phyloP scores from a whole-genome alignment of 1,284 basidiomycete genomes.

The Cystobasidium sp. region DNA sequence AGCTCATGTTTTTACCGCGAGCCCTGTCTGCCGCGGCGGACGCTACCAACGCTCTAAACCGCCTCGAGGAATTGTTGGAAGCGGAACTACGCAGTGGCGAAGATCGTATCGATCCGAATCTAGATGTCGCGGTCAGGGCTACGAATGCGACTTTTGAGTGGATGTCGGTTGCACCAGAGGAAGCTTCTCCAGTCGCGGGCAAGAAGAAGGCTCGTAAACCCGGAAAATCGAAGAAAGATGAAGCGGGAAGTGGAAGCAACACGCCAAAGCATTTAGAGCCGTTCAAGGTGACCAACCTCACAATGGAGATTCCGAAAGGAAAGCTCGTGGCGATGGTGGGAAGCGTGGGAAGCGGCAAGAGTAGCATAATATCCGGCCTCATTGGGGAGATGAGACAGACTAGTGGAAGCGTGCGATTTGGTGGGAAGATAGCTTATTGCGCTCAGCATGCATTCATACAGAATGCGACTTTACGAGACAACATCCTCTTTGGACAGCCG shows the following conservation, averaged over 20 bases:
- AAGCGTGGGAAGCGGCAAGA: conserved; percentile 60
- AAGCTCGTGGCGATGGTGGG: conserved; percentile 64
- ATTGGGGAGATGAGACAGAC: conserved; percentile 73
- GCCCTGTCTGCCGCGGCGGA: conserved; percentile 73
- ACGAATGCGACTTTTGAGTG: conserved; percentile 76
- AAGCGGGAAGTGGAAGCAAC: conserved; percentile 43
- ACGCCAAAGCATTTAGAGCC: conserved; percentile 52
- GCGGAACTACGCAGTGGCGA: conserved; percentile 73
- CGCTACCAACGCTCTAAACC: conserved; percentile 71
- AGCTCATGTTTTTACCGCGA: conserved; percentile 64
- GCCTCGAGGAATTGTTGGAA: conserved; percentile 71
- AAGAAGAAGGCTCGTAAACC: conserved; percentile 45
- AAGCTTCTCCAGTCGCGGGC: conserved; percentile 46
- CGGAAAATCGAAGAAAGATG: conserved; percentile 53
- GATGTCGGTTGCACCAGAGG: conserved; percentile 69
- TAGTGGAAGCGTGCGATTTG: conserved; percentile 61
- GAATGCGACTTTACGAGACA: conserved; percentile 76
- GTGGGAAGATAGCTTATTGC: conserved; percentile 52
- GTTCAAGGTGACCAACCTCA: conserved; percentile 62
- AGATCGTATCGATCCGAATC: conserved; percentile 61
- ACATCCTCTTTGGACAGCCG: conserved; percentile 80
- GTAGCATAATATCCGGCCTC: conserved; percentile 69
- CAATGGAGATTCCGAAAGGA: conserved; percentile 65
- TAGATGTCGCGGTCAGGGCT: conserved; percentile 69
- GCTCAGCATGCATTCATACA: conserved; percentile 82